Evolutionary conservation across 805 yeast species (phyloP).

Genomic region (Blastobotrys attinorum): DNA sequence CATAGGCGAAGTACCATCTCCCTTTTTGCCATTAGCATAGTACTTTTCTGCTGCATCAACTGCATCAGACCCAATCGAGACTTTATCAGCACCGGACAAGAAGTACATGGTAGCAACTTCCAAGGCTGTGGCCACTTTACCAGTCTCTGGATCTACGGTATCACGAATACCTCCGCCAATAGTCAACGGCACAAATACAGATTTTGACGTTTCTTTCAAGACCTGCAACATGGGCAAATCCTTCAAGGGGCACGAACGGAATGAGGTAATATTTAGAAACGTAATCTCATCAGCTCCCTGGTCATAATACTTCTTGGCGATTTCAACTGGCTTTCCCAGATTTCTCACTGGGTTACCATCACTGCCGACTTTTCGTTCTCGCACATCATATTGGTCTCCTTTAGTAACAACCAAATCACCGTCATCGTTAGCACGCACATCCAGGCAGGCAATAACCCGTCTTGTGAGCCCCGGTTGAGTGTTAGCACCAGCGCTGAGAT

Average conservation of each 20-base stretch:
- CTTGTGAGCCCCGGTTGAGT: slow-evolving; percentile 59
- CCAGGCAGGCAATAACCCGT: slow-evolving; percentile 92
- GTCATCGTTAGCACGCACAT: slow-evolving; percentile 88
- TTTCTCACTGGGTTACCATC: slow-evolving; percentile 61
- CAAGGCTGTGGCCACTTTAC: slow-evolving; percentile 69
- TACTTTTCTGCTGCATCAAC: slow-evolving; percentile 83
- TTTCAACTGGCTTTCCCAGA: slow-evolving; percentile 91
- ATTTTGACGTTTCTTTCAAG: slow-evolving; percentile 69
- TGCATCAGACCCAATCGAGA: slow-evolving; percentile 97
- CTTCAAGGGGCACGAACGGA: slow-evolving; percentile 83
- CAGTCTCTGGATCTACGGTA: slow-evolving; percentile 70
- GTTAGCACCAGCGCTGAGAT: slow-evolving; percentile 11
- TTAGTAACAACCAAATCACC: slow-evolving; percentile 97
- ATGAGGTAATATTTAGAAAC: slow-evolving; percentile 89
- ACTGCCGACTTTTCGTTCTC: slow-evolving; percentile 56
- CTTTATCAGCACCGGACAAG: slow-evolving; percentile 96
- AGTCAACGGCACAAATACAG: slow-evolving; percentile 92
- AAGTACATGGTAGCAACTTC: slow-evolving; percentile 89
- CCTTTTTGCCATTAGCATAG: slow-evolving; percentile 48
- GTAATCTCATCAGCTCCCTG: slow-evolving; percentile 99
- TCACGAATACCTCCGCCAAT: slow-evolving; percentile 98
- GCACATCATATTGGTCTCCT: slow-evolving; percentile 97
- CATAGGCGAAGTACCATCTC: slow-evolving; percentile 77
- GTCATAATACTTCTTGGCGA: slow-evolving; percentile 80
- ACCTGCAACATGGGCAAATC: slow-evolving; percentile 97